A percentile compares a stretch with the other conserved stretches of the same genome.
Conservation (phyloP, 139 green algal genomes). For the Ostreobium quekettii region DNA sequence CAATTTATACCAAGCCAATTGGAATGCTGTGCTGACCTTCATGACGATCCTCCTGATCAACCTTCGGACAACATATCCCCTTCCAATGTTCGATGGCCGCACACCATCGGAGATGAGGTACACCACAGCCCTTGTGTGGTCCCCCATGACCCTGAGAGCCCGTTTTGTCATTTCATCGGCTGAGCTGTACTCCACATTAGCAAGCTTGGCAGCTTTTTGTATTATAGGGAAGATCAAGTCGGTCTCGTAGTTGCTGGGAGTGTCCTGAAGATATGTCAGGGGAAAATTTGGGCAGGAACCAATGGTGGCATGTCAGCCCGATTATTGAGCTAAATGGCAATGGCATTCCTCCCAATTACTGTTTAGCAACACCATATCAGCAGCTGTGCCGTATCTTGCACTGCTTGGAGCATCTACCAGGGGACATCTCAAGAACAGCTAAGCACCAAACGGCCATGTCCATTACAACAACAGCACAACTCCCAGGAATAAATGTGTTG, state of each 20-base stretch:
- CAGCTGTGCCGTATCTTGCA: not conserved
- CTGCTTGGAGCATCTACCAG: too few species aligned
- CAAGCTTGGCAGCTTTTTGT: conserved; percentile 52
- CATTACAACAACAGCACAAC: too few species aligned
- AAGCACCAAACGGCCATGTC: too few species aligned
- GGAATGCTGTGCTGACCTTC: conserved; percentile 52
- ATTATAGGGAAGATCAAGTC: conserved; percentile 89
- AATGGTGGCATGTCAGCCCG: too few species aligned
- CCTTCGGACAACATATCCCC: conserved; percentile 81
- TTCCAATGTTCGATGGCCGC: conserved; percentile 73
- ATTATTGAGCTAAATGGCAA: too few species aligned
- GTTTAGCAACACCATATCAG: not conserved
- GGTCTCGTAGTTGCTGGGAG: conserved; percentile 92
- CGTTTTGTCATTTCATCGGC: conserved; percentile 38
- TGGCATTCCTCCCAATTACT: too few species aligned
- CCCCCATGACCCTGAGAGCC: conserved; percentile 72
- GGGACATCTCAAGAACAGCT: too few species aligned
- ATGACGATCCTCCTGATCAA: conserved; percentile 76
- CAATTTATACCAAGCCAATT: too few species aligned
- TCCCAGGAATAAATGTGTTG: too few species aligned
- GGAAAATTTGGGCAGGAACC: too few species aligned
- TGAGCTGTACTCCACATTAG: conserved; percentile 51
- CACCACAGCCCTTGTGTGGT: conserved; percentile 71
- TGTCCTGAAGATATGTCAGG: conserved; percentile 44
- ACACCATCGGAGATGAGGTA: conserved; percentile 86